phyloP scores from a whole-genome alignment of 495 filamentous ascomycete genomes.

The Lasiosphaeriaceae sp. region DNA sequence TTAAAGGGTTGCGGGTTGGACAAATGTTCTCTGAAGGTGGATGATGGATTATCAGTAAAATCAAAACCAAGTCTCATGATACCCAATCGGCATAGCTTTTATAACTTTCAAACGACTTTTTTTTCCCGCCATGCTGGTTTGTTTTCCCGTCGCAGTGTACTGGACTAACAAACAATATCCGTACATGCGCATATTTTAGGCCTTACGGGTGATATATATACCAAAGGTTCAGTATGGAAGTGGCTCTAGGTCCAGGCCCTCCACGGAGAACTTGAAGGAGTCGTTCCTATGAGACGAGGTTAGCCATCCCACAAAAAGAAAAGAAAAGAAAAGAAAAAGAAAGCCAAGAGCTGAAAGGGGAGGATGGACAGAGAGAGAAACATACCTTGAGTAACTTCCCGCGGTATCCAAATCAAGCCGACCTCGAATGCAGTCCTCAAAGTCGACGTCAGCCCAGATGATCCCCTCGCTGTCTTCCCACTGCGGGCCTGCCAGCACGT shows the following conservation, averaged over 20 bases:
- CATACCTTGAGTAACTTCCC: slow-evolving; percentile 66
- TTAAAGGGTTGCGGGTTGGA: too few relatives aligned
- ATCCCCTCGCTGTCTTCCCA: slow-evolving; percentile 68
- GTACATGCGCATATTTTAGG: too few relatives aligned
- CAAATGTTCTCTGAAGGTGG: too few relatives aligned
- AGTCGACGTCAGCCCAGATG: slow-evolving; percentile 46
- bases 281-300: slow-evolving; percentile 53
- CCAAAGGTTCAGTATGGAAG: slow-evolving; percentile 50
- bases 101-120: neutral
- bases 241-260: slow-evolving; percentile 68
- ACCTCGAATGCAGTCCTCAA: slow-evolving; percentile 50
- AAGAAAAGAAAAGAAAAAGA: too few relatives aligned
- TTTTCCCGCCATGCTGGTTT: too few relatives aligned
- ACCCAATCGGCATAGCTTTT: neutral
- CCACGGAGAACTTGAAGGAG: slow-evolving; percentile 72
- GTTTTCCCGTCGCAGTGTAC: too few relatives aligned
- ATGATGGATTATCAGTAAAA: too few relatives aligned
- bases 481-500: slow-evolving; percentile 72
- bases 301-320: too few relatives aligned
- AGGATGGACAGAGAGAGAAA: neutral
- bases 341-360: too few relatives aligned
- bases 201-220: neutral
- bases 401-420: slow-evolving; percentile 66
- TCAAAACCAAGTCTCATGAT: neutral
- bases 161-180: too few relatives aligned